Base-by-base conservation (phyloP, 2,329 filamentous ascomycete species). In the Thielaviopsis punctulata region DNA sequence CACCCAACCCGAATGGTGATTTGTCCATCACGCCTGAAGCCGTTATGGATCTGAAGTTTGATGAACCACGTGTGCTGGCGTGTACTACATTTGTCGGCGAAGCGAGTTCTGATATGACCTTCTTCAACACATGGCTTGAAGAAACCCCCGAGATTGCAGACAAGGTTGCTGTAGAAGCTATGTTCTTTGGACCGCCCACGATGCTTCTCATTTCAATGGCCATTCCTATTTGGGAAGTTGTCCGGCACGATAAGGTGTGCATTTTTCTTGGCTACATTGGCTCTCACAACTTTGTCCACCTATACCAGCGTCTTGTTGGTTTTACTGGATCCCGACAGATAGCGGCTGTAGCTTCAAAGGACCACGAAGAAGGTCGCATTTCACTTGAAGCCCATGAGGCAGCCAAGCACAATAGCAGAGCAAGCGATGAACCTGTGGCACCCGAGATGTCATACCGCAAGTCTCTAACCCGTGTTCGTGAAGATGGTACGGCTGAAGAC, bases 121-220 rank as follows among this genome's bases (percentile, higher is more conserved):
- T 72, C 53, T 82, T 81, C 61, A 75, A 79, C 54, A 73, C 79
- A 56, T 82, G 79, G 79, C 68, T 82, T n/a, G 73, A 77, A 45
- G 74, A 76, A 57, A 72, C 72, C 1, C 76, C 78, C 1, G 64
- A 72, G 0, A 69, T 76, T 2, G 73, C 74, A 1, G 69, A 73
- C 15, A 77, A 75, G 58, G 76, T 82, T 53, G 70, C 66, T 6
- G 77, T 82, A 4, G 79, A 82, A 60, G 79, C 77, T 57, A 82
- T 82, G 76, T 82, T 82, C 56, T 66, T 82, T 18, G 79, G 79
- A 0, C 79, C 79, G 0, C 78, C 79, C 1, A 82, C 79, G 0
- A 80, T 82, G 68, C 65, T 82, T 8, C 66, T 82, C 25, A 77
- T 82, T 51, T 82, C 79, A 3, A 82, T 82, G 75, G 77, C 79